Evolutionary conservation across 2,329 filamentous ascomycete species (phyloP).

Genomic region (Penicillium brasilianum): DNA sequence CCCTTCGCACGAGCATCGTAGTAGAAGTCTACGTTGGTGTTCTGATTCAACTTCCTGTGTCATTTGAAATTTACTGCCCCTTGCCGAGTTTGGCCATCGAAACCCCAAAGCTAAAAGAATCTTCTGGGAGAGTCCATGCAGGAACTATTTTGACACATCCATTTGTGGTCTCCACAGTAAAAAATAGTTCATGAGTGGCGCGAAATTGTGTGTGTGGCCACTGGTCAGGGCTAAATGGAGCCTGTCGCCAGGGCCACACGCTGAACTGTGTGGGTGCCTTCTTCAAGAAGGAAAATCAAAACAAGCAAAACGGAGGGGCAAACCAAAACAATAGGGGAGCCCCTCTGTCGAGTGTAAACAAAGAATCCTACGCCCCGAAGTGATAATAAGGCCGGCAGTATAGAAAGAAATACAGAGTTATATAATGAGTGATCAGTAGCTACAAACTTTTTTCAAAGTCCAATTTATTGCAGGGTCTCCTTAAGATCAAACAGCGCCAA

Average conservation of each 20-base stretch:
- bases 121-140: conserved; percentile 3
- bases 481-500: conserved; percentile 2
- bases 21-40: background rate
- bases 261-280: conserved; percentile 28
- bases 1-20: background rate
- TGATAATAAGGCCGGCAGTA: background rate
- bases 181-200: conserved; percentile 18
- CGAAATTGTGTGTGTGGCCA: conserved; percentile 20
- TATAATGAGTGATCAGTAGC: background rate
- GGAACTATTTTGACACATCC: conserved; percentile 9
- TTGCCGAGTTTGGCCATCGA: background rate
- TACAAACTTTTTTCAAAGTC: background rate
- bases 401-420: background rate
- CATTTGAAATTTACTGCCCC: background rate
- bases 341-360: conserved; percentile 1
- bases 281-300: conserved; percentile 45
- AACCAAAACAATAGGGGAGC: background rate
- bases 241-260: conserved; percentile 41
- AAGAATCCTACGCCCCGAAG: background rate
- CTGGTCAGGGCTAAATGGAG: conserved; percentile 26
- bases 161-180: conserved; percentile 13
- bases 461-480: background rate
- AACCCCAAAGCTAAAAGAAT: background rate
- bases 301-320: conserved; percentile 37
- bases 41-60: background rate